Evolutionary conservation across 371 early-diverging fungal species (phyloP).

Genomic region (Mortierella sp.): DNA sequence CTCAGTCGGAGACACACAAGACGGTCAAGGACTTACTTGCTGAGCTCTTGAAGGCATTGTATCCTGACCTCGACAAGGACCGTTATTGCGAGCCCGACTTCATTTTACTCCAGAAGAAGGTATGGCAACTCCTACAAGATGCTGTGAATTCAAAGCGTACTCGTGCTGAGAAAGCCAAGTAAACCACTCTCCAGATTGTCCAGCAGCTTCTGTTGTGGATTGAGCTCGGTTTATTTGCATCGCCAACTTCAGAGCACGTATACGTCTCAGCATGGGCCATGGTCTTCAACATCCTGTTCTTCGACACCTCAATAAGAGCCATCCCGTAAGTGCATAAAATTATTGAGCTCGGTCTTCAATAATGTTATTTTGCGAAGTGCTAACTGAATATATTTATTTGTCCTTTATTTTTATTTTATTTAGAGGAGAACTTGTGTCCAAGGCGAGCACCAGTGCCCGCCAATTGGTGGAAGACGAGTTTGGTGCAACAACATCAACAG

Average conservation of each 20-base stretch:
- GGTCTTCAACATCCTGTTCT: slow-evolving; percentile 1
- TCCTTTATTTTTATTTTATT: neutral
- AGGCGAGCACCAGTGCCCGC: slow-evolving; percentile 1
- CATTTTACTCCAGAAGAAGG: slow-evolving; percentile 1
- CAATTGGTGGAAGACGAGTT: slow-evolving; percentile 11
- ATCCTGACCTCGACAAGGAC: slow-evolving; percentile 6
- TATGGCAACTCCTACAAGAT: slow-evolving; percentile 5
- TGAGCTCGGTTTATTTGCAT: slow-evolving; percentile 1
- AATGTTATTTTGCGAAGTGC: no score
- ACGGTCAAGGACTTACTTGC: no score
- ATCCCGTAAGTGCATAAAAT: slow-evolving; percentile 7
- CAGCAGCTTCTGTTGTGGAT: slow-evolving; percentile 6
- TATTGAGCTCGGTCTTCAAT: no score
- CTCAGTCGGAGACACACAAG: no score
- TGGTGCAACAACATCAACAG: slow-evolving; percentile 9
- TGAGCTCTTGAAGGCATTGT: no score
- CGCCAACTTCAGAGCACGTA: slow-evolving; percentile 4
- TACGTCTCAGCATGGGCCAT: slow-evolving; percentile 5
- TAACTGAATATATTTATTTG: neutral
- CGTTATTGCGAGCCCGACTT: slow-evolving; percentile 6
- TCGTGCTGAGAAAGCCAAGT: no score
- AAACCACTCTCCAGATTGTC: slow-evolving; percentile 8
- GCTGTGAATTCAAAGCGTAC: slow-evolving; percentile 2
- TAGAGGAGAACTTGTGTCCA: slow-evolving; percentile 17
- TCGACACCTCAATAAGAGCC: neutral